Conservation (phyloP, 2,329 filamentous ascomycete genomes). For the Lachnellula willkommii region DNA sequence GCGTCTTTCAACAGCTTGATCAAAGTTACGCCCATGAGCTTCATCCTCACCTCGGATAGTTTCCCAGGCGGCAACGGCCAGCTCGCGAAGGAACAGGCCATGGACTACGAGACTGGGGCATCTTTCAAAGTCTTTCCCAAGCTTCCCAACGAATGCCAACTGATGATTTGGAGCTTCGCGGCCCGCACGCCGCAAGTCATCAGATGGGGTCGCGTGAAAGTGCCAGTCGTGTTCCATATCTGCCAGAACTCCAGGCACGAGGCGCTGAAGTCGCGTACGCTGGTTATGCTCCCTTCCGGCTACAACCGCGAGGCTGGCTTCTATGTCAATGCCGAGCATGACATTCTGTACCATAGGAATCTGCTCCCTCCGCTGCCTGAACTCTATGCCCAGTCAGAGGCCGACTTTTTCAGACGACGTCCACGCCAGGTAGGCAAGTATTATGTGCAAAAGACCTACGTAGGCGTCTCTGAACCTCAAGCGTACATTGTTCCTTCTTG, state of each 20-base stretch:
- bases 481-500: background rate
- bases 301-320: background rate
- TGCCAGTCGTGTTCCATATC: background rate
- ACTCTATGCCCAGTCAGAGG: no score
- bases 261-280: background rate
- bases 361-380: background rate
- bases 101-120: background rate
- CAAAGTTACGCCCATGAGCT: no score
- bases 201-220: background rate
- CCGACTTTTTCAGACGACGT: no score
- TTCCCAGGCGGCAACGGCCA: no score
- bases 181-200: background rate
- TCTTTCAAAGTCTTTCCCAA: slow-evolving; percentile 3
- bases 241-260: background rate
- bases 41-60: no score
- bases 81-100: background rate
- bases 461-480: background rate
- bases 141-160: slow-evolving; percentile 3
- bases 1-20: no score
- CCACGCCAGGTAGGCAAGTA: no score
- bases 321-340: background rate
- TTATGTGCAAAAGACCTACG: background rate
- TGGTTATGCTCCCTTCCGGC: background rate
- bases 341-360: background rate
- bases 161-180: background rate